Evolutionary conservation across 805 yeast genomes (phyloP), one percentile per base, ranked within the genome.

Genomic region (Ogataea minuta): DNA sequence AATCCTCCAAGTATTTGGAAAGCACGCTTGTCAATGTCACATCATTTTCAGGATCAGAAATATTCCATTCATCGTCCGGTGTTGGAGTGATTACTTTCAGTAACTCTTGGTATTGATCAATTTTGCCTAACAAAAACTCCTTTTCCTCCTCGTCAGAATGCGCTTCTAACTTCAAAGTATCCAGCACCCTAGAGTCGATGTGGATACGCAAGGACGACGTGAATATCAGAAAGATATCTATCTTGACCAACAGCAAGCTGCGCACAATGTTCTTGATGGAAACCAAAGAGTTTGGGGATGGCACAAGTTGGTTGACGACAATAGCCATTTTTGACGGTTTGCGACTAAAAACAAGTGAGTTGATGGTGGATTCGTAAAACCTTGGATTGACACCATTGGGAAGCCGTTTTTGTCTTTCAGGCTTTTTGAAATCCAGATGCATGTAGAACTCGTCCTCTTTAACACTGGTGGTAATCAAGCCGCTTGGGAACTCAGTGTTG

Each of bases 271-370:
- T 63, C 27, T 56, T 54, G 10, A 62, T 38, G 5, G 60, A 39
- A 5, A 50, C 25, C 14, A 46, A 17, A 1, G 66, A 56, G 12
- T 42, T 40, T 1, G 45, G 29, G 8, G 54, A 49, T 2, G 56
- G 44, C 4, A 39, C 32, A 3, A 44, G 23, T 38, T 59, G 64
- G 34, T 63, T 63, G 9, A 62, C 15, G 2, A 62, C 39, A 3
- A 63, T 46, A 7, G 54, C 39, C 39, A 60, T 54, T n/a, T 46
- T 49, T 2, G 35, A 10, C 6, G 66, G 67, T 34, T 59, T 62
- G 17, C 38, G 41, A 25, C 39, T 46, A 28, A 56, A 49, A 1
- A 41, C 39, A 5, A 58, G 29, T 2, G 60, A 45, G 14, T 45
- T 51, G 6, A 61, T 47, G 1, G 62, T 57, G 8, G 55, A 49